A percentile compares a stretch with the other conserved stretches of the same genome.
Conservation (phyloP, 2,329 filamentous ascomycete species). For the Alternaria dauci region DNA sequence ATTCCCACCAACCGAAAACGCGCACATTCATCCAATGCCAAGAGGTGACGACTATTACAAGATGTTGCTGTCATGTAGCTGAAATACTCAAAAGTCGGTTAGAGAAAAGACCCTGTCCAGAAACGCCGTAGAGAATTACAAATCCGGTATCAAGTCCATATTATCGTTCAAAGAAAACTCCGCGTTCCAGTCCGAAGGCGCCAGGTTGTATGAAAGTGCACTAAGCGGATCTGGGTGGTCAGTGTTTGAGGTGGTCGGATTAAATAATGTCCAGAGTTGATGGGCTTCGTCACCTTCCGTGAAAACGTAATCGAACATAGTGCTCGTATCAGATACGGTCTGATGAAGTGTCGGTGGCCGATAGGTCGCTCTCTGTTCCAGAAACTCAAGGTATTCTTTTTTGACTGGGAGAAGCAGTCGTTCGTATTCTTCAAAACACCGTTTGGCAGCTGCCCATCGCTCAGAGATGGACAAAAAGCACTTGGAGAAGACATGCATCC, state of each 20-base stretch:
- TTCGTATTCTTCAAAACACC: slow-evolving; percentile 48
- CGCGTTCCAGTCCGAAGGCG: slow-evolving; percentile 43
- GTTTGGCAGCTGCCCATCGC: slow-evolving; percentile 46
- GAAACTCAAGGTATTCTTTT: slow-evolving; percentile 45
- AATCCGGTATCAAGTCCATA: slow-evolving; percentile 25
- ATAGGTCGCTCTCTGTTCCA: slow-evolving; percentile 39
- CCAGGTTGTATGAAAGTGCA: slow-evolving; percentile 34
- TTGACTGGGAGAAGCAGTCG: slow-evolving; percentile 41
- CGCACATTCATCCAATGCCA: not conserved
- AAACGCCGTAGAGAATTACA: slow-evolving; percentile 5
- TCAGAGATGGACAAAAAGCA: slow-evolving; percentile 48
- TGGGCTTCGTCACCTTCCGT: slow-evolving; percentile 39
- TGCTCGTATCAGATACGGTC: slow-evolving; percentile 13
- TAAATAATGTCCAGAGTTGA: slow-evolving; percentile 42
- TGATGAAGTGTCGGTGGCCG: slow-evolving; percentile 19
- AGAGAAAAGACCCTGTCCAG: not conserved
- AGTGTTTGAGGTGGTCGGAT: slow-evolving; percentile 37
- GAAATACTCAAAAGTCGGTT: not conserved
- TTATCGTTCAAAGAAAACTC: slow-evolving; percentile 44
- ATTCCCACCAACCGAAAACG: not conserved
- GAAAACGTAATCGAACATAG: slow-evolving; percentile 22
- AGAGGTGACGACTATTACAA: not conserved
- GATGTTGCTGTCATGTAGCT: not conserved
- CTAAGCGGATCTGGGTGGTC: slow-evolving; percentile 32
- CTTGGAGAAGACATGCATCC: slow-evolving; percentile 42